Evolutionary conservation across 306 rosid genomes (phyloP), one percentile per base, ranked within the genome.

Genomic region (Cicer cuneatum): DNA sequence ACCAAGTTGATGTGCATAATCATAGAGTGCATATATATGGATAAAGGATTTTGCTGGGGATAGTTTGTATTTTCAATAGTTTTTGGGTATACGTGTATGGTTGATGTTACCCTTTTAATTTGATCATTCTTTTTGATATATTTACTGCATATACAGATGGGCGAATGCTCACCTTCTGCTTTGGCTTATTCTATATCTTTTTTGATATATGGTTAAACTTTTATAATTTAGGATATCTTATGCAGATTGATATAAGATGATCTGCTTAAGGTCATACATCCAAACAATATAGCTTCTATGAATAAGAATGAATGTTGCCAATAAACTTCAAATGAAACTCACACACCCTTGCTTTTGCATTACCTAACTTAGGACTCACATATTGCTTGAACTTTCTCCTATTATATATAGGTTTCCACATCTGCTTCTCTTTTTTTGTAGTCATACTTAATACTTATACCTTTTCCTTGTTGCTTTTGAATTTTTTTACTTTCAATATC

Each of bases 21-120:
- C 46, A 43, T 73, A 18, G 70, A 7, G 46, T 48, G 49, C 66
- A 73, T 73, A 21, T 73, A 73, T 73, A 38, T 73, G 58, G 47
- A 58, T 74, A 8, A 2, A 9, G 37, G 24, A 53, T 57, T 57
- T 60, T 52, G 53, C 18, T 45, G 29, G 38, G 52, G 77, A 10
- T 71, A 58, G 43, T 46, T 58, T 78, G 65, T 19, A 39, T 37
- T 48, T n/a, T 69, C 39, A 38, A 71, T 14, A 14, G 29, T 16
- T 46, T 46, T 71, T 53, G 19, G 51, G 45, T 57, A 24, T 21
- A 6, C 46, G 6, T n/a, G 35, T 42, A 29, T 72, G 29, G 47
- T 73, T 13, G 48, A 58, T 46, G 19, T 59, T 15, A 60, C 39
- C 62, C 10, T 35, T 60, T 47, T 73, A 46, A 62, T 71, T 29